Percentiles rank a stretch among this genome's conserved stretches.
Evolutionary conservation across 345 rosid genomes (phyloP).

Genomic region (Eutrema japonicum): DNA sequence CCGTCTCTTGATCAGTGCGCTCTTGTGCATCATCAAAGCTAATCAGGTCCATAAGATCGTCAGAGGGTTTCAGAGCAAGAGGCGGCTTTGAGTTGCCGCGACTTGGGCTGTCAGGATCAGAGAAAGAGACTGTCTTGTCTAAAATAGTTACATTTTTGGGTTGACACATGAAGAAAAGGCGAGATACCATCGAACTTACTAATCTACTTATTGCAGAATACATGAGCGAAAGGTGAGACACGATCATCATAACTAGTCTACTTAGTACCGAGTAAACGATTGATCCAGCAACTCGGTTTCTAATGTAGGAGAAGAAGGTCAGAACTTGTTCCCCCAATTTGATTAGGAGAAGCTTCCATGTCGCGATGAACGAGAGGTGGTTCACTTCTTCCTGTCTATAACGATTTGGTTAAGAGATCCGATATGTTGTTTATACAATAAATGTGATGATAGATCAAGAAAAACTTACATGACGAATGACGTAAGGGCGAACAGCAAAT

Average conservation of each 20-base stretch:
- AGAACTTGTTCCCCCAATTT: conserved; percentile 58
- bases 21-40: conserved; percentile 41
- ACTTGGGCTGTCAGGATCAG: conserved; percentile 45
- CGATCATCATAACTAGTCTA: conserved; percentile 52
- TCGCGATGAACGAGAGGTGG: conserved; percentile 51
- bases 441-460: not conserved
- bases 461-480: conserved; percentile 53
- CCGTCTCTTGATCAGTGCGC: conserved; percentile 14
- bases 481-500: conserved; percentile 39
- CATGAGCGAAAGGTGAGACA: conserved; percentile 66
- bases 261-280: conserved; percentile 38
- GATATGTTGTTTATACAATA: conserved; percentile 15
- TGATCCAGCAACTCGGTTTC: conserved; percentile 59
- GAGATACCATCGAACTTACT: conserved; percentile 51
- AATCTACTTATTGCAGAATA: conserved; percentile 52
- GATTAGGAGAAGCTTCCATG: conserved; percentile 74
- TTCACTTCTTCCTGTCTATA: conserved; percentile 69
- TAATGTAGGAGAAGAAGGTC: conserved; percentile 64
- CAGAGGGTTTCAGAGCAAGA: conserved; percentile 24
- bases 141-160: conserved; percentile 45
- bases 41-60: conserved; percentile 38
- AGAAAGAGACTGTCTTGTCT: conserved; percentile 43
- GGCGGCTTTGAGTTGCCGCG: conserved; percentile 21
- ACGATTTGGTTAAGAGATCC: conserved; percentile 46
- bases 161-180: conserved; percentile 54